Conservation (phyloP, 192 early-diverging fungal species). For the Entomortierella parvispora region DNA sequence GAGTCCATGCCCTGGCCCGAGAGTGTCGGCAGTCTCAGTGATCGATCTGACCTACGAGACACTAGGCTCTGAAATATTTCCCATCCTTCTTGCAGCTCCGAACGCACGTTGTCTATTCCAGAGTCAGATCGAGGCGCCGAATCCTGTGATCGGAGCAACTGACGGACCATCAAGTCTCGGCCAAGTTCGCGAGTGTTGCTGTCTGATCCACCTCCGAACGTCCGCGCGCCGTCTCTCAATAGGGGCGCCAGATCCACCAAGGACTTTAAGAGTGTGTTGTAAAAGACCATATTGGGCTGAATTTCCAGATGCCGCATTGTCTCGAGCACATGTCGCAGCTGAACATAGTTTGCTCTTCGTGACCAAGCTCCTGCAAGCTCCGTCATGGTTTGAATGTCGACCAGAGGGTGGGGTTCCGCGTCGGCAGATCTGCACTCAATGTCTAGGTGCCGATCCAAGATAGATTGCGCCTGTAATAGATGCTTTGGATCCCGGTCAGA, state of each 20-base stretch:
- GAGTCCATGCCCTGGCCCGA: slow-evolving; percentile 9
- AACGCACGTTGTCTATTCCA: too few species aligned
- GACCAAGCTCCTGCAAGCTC: slow-evolving; percentile 36
- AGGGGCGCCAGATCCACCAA: slow-evolving; percentile 31
- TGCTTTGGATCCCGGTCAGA: slow-evolving; percentile 8
- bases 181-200: slow-evolving; percentile 29
- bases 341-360: slow-evolving; percentile 21
- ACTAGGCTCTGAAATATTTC: slow-evolving; percentile 20
- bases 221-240: slow-evolving; percentile 8
- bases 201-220: slow-evolving; percentile 16
- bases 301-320: slow-evolving; percentile 18
- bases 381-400: slow-evolving; percentile 24
- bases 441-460: slow-evolving; percentile 31
- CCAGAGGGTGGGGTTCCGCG: too few species aligned
- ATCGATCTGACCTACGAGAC: neutral
- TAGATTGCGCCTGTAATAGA: slow-evolving; percentile 29
- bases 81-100: slow-evolving; percentile 35
- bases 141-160: slow-evolving; percentile 13
- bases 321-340: slow-evolving; percentile 4
- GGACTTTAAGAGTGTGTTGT: slow-evolving; percentile 41
- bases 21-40: neutral
- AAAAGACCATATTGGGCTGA: slow-evolving; percentile 41
- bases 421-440: neutral
- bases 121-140: too few species aligned
- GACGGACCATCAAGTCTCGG: slow-evolving; percentile 34